phyloP scores from a whole-genome alignment of 352 stramenopile genomes.

The Blastocystis sp. region DNA sequence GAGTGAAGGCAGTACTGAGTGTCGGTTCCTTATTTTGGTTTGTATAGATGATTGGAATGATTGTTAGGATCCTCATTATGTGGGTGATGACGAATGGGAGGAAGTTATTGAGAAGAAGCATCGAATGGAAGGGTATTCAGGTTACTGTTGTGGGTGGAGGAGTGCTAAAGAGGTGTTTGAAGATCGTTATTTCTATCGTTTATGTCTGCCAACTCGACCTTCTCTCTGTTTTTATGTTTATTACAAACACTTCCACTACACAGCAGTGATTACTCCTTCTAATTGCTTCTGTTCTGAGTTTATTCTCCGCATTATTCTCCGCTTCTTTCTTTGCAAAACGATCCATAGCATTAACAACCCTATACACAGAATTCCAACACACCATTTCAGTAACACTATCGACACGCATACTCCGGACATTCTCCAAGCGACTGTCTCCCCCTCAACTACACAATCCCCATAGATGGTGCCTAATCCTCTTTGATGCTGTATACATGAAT shows the following conservation, averaged over 20 bases:
- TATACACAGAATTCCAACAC: too few relatives aligned
- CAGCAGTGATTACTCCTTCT: not conserved
- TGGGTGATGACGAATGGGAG: slow-evolving; percentile 75
- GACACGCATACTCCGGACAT: too few relatives aligned
- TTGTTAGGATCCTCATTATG: slow-evolving; percentile 77
- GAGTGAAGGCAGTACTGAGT: slow-evolving; percentile 74
- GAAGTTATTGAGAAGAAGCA: slow-evolving; percentile 75
- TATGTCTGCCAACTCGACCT: slow-evolving; percentile 2
- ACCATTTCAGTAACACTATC: too few relatives aligned
- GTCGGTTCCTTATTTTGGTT: slow-evolving; percentile 77
- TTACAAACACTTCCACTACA: not conserved
- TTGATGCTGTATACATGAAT: too few relatives aligned
- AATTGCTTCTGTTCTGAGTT: not conserved
- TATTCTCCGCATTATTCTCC: too few relatives aligned
- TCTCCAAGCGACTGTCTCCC: too few relatives aligned
- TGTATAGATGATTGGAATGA: not conserved
- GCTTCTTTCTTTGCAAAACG: too few relatives aligned
- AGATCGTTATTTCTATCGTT: slow-evolving; percentile 16
- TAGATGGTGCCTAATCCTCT: too few relatives aligned
- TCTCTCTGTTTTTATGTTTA: not conserved
- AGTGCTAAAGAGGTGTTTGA: slow-evolving; percentile 28
- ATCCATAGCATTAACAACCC: too few relatives aligned
- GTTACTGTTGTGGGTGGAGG: slow-evolving; percentile 46
- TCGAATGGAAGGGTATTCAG: slow-evolving; percentile 48
- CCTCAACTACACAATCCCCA: too few relatives aligned